phyloP scores from a whole-genome alignment of 1,284 basidiomycete genomes.

The Schizophyllum commune region DNA sequence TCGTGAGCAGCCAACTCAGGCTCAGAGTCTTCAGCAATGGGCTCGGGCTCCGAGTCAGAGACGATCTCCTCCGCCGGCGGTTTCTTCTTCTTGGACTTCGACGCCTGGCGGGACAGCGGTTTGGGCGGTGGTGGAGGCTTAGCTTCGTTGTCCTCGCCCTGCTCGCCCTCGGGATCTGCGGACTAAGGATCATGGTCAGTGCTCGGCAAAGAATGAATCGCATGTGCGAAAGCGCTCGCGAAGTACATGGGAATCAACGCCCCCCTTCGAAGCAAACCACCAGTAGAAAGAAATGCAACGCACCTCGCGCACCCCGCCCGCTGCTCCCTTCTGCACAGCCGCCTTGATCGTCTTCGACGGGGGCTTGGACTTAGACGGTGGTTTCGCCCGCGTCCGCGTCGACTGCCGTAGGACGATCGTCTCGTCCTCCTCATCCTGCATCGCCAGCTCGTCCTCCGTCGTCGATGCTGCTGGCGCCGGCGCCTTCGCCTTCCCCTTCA shows the following conservation, averaged over 20 bases:
- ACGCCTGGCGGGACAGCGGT: not conserved
- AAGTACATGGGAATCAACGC: no score
- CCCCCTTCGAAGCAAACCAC: no score
- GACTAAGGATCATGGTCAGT: no score
- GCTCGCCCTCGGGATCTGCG: no score
- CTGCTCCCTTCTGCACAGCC: not conserved
- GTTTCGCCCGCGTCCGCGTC: not conserved
- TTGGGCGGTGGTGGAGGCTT: not conserved
- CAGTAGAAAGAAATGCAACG: no score
- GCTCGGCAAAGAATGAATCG: no score
- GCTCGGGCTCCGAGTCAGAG: no score
- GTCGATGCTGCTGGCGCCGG: not conserved
- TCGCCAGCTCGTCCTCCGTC: not conserved
- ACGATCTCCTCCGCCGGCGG: no score
- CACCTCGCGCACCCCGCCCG: not conserved
- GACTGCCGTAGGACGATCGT: not conserved
- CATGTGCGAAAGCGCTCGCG: no score
- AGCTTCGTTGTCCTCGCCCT: not conserved
- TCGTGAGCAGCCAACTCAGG: no score
- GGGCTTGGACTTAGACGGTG: not conserved
- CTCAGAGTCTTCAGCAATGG: no score
- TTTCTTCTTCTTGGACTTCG: not conserved
- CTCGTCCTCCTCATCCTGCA: not conserved
- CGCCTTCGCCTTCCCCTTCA: constrained; percentile 3
- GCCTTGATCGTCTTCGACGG: not conserved